phyloP scores from a whole-genome alignment of 306 rosid genomes.

The Crotalaria pallida region DNA sequence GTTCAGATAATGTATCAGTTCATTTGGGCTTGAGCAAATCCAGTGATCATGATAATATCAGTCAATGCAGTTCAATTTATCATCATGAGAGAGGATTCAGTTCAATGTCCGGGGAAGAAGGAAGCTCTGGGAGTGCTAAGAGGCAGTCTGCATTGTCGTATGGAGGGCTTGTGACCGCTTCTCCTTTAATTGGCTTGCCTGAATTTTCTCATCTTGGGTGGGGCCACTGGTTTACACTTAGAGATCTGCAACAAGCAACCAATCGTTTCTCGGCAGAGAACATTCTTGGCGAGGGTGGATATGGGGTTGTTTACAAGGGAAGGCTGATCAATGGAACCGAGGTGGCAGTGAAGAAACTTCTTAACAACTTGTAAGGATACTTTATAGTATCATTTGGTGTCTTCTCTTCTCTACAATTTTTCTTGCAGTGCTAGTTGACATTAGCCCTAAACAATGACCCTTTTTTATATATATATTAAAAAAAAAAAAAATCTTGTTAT shows the following conservation, averaged over 20 bases:
- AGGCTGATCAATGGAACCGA: constrained; percentile 79
- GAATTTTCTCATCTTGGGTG: constrained; percentile 97
- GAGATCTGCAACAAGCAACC: constrained; percentile 85
- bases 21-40: constrained; percentile 60
- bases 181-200: constrained; percentile 86
- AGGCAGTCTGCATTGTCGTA: constrained; percentile 47
- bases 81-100: constrained; percentile 80
- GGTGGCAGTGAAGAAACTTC: constrained; percentile 95
- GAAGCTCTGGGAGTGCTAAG: constrained; percentile 67
- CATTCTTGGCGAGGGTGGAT: constrained; percentile 94
- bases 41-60: constrained; percentile 62
- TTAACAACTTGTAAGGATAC: constrained; percentile 81
- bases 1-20: constrained; percentile 53
- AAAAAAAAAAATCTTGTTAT: not conserved
- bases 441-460: not conserved
- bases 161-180: constrained; percentile 66
- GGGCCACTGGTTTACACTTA: constrained; percentile 99
- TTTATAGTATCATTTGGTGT: constrained; percentile 4
- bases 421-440: not conserved
- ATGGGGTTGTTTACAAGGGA: constrained; percentile 91
- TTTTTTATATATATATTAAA: not conserved
- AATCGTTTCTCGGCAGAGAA: constrained; percentile 58
- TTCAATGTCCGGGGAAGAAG: constrained; percentile 83
- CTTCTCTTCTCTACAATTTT: not conserved
- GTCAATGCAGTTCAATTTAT: constrained; percentile 80